Evolutionary conservation across 345 rosid genomes (phyloP).

Genomic region (Syzygium aromaticum): DNA sequence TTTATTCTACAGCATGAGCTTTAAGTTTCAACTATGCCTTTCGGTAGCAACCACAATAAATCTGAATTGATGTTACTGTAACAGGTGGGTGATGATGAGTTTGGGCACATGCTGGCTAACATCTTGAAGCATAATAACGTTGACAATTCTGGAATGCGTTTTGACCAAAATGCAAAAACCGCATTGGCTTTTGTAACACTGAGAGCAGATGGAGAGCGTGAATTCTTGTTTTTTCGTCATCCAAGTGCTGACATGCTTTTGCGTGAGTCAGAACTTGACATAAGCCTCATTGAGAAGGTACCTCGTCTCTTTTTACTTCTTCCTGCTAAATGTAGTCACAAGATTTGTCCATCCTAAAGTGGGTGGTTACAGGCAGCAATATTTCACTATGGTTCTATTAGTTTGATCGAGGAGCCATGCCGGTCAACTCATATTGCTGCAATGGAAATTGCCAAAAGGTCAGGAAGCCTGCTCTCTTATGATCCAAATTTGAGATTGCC

Average conservation of each 20-base stretch:
- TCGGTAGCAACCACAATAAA: background rate
- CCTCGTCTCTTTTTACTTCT: slow-evolving; percentile 1
- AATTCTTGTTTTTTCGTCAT: slow-evolving; percentile 57
- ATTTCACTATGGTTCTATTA: slow-evolving; percentile 63
- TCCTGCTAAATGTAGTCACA: background rate
- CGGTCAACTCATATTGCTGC: slow-evolving; percentile 52
- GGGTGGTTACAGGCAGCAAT: slow-evolving; percentile 34
- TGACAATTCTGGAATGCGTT: slow-evolving; percentile 34
- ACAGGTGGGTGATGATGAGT: slow-evolving; percentile 62
- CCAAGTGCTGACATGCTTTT: slow-evolving; percentile 77
- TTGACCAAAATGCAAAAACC: slow-evolving; percentile 53
- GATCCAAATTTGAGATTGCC: slow-evolving; percentile 57
- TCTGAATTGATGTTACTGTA: background rate
- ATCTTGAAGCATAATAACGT: slow-evolving; percentile 51
- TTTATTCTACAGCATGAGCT: background rate
- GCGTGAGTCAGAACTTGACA: slow-evolving; percentile 39
- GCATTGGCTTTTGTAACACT: slow-evolving; percentile 55
- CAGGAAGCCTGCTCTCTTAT: slow-evolving; percentile 55
- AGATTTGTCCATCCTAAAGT: background rate
- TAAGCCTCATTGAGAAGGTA: slow-evolving; percentile 39
- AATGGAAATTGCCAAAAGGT: slow-evolving; percentile 44
- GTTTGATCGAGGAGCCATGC: slow-evolving; percentile 67
- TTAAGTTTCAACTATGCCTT: background rate
- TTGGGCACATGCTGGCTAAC: slow-evolving; percentile 52
- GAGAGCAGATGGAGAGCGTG: slow-evolving; percentile 49